phyloP scores from a whole-genome alignment of 2,329 filamentous ascomycete genomes.

The Exserohilum turcica region DNA sequence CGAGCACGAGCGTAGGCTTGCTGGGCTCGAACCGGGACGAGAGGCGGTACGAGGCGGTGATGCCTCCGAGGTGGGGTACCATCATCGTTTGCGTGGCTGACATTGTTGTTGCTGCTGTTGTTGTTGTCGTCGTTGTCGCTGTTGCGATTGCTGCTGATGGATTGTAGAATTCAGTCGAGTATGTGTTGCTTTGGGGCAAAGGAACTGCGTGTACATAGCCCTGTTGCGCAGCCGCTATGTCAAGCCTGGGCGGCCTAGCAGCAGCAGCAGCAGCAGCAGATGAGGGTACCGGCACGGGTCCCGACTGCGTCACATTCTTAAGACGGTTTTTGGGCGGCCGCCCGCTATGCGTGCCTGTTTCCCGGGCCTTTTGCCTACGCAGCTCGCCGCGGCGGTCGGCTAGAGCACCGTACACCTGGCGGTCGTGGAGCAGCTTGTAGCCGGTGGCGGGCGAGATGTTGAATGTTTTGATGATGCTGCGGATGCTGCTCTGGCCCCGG shows the following conservation, averaged over 20 bases:
- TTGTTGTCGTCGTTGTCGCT: slow-evolving; percentile 30
- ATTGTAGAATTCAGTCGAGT: not conserved
- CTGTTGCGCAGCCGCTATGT: not conserved
- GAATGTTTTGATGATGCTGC: not conserved
- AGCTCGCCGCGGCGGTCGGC: not conserved
- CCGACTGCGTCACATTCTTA: not conserved
- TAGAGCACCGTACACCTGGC: not conserved
- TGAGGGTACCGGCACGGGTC: too few species aligned
- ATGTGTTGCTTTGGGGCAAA: not conserved
- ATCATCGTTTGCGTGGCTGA: slow-evolving; percentile 47
- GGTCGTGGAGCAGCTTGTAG: not conserved
- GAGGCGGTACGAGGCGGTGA: slow-evolving; percentile 55
- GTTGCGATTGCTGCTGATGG: not conserved
- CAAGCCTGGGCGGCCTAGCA: not conserved
- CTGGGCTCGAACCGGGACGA: slow-evolving; percentile 39
- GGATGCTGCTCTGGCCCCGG: not conserved
- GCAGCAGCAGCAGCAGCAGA: too few species aligned
- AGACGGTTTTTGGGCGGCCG: not conserved
- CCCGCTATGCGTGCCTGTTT: not conserved
- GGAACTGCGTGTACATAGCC: not conserved
- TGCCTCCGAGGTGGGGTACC: slow-evolving; percentile 58
- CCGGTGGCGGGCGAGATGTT: not conserved
- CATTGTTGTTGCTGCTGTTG: slow-evolving; percentile 20
- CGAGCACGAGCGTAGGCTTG: slow-evolving; percentile 58
- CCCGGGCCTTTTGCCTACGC: not conserved